Percentiles rank a stretch among this genome's conserved stretches.
Conservation (phyloP, 768 basidiomycete genomes). For the Calvatia gigantea region DNA sequence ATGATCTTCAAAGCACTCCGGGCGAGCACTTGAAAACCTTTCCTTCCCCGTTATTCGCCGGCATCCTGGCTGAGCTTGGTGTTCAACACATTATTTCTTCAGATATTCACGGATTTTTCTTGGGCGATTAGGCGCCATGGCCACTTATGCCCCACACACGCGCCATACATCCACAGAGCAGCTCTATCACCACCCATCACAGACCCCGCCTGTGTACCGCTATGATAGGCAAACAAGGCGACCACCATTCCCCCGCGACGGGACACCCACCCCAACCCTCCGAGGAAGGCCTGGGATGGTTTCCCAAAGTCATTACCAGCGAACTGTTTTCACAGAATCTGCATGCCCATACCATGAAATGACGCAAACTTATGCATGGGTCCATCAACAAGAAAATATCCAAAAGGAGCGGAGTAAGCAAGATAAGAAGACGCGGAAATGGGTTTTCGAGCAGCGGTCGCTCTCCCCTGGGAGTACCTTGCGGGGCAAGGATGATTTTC, state of each 20-base stretch:
- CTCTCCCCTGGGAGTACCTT: constrained; percentile 22
- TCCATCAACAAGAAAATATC: constrained; percentile 48
- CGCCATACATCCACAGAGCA: not conserved
- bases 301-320: not conserved
- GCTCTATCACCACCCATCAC: constrained; percentile 4
- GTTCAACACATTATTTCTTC: constrained; percentile 10
- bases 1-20: constrained; percentile 9
- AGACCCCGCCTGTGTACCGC: constrained; percentile 1
- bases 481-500: constrained; percentile 16
- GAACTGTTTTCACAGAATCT: not conserved
- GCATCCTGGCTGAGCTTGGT: constrained; percentile 8
- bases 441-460: constrained; percentile 61
- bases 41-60: not conserved
- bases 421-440: constrained; percentile 54
- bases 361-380: constrained; percentile 44
- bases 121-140: constrained; percentile 11
- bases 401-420: constrained; percentile 39
- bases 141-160: constrained; percentile 15
- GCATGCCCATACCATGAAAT: constrained; percentile 36
- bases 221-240: constrained; percentile 10
- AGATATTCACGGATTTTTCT: constrained; percentile 13
- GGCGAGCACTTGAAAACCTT: constrained; percentile 10
- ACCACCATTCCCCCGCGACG: constrained; percentile 12
- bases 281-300: constrained; percentile 14
- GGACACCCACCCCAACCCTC: constrained; percentile 15